Conservation (phyloP, 805 yeast genomes). For the Metschnikowia arizonensis region DNA sequence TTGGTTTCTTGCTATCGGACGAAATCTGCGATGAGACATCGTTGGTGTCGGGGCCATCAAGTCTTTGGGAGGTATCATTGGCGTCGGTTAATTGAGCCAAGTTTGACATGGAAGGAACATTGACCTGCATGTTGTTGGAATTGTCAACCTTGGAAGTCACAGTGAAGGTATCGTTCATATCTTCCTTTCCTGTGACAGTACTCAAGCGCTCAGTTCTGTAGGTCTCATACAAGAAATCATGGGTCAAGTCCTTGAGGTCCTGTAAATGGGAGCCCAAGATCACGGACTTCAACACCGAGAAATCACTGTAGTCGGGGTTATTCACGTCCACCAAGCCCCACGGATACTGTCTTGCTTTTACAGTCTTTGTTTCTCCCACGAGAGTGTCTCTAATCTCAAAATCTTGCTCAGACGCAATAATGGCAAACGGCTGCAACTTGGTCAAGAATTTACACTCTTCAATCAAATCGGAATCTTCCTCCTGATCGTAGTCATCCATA, state of each 20-base stretch:
- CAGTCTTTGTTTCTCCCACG: slow-evolving; percentile 42
- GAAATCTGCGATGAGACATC: slow-evolving; percentile 22
- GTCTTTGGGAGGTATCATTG: slow-evolving; percentile 14
- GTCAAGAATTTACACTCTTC: slow-evolving; percentile 64
- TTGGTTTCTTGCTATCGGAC: slow-evolving; percentile 21
- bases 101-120: slow-evolving; percentile 57
- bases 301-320: slow-evolving; percentile 51
- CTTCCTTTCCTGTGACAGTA: slow-evolving; percentile 45
- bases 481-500: slow-evolving; percentile 53
- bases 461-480: slow-evolving; percentile 70
- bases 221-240: slow-evolving; percentile 69
- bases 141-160: slow-evolving; percentile 26
- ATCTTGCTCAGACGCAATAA: slow-evolving; percentile 61
- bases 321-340: slow-evolving; percentile 66
- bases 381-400: slow-evolving; percentile 36
- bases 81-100: slow-evolving; percentile 46
- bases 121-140: slow-evolving; percentile 11
- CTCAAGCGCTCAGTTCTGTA: slow-evolving; percentile 76
- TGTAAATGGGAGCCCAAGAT: slow-evolving; percentile 79
- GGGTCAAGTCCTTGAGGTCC: slow-evolving; percentile 77
- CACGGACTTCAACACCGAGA: slow-evolving; percentile 59
- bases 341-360: slow-evolving; percentile 65
- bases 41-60: slow-evolving; percentile 10
- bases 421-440: slow-evolving; percentile 70
- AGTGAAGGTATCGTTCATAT: slow-evolving; percentile 21